phyloP scores from a whole-genome alignment of 1,284 basidiomycete genomes.

The Cutaneotrichosporon mucoides region DNA sequence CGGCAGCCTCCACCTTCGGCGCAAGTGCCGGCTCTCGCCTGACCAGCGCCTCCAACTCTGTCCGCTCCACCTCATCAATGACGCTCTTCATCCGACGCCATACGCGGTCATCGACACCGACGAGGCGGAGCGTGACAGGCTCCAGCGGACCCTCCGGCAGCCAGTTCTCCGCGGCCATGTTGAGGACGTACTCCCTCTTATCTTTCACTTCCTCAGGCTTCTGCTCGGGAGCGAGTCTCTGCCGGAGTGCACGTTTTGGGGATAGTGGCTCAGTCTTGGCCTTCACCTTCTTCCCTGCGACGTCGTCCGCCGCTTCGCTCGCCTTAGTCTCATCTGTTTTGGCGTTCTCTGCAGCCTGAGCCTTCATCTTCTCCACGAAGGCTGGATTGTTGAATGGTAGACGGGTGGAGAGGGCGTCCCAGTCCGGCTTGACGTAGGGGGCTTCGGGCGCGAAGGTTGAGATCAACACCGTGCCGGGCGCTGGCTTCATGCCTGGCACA shows the following conservation, averaged over 20 bases:
- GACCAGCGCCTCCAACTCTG: conserved; percentile 28
- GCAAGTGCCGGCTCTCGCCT: conserved; percentile 25
- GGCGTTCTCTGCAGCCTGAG: no score
- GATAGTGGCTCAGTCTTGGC: neutral
- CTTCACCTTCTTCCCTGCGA: neutral
- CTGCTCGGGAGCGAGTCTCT: neutral
- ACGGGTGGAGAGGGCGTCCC: conserved; percentile 25
- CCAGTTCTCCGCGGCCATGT: conserved; percentile 34
- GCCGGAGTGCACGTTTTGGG: no score
- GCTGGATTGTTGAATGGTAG: conserved; percentile 36
- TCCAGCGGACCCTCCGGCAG: conserved; percentile 24
- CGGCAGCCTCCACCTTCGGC: neutral
- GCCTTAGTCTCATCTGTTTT: no score
- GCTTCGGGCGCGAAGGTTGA: conserved; percentile 32
- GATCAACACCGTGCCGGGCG: conserved; percentile 33
- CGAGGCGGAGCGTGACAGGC: conserved; percentile 36
- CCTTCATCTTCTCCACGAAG: conserved; percentile 20
- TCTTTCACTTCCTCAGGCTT: no score
- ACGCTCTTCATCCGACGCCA: conserved; percentile 36
- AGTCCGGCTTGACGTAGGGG: conserved; percentile 32
- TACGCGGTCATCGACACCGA: conserved; percentile 27
- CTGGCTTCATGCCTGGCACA: conserved; percentile 28
- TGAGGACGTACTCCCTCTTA: conserved; percentile 23
- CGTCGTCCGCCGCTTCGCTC: no score
- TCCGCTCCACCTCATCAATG: conserved; percentile 24